phyloP scores from a whole-genome alignment of 805 yeast species.

The Candida loeiensis region DNA sequence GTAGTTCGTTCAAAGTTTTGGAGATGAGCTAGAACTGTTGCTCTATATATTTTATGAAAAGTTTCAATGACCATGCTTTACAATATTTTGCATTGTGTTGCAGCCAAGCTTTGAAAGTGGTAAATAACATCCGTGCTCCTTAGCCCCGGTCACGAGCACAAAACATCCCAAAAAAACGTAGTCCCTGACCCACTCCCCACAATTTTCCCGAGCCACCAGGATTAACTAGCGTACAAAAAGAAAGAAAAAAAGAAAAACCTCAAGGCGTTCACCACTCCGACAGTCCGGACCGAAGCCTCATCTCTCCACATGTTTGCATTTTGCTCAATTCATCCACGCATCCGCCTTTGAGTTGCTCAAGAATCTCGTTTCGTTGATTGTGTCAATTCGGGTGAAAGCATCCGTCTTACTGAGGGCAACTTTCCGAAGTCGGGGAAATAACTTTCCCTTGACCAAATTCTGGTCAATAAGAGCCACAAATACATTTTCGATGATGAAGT shows the following conservation, averaged over 20 bases:
- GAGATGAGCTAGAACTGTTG: background rate
- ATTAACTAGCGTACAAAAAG: too few relatives aligned
- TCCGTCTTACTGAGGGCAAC: constrained; percentile 41
- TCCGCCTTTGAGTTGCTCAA: constrained; percentile 10
- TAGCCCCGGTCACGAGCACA: background rate
- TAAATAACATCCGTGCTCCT: background rate
- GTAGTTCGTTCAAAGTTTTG: background rate
- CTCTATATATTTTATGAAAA: background rate
- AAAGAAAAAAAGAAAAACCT: constrained; percentile 2
- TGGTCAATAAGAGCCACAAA: constrained; percentile 51
- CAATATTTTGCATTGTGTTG: background rate
- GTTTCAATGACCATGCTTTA: background rate
- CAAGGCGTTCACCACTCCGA: constrained; percentile 3
- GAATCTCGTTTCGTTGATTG: constrained; percentile 17
- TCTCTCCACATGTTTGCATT: constrained; percentile 1
- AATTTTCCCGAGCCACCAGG: background rate
- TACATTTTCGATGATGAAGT: constrained; percentile 46
- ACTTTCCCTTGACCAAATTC: constrained; percentile 51
- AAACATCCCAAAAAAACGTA: background rate
- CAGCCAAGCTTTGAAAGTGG: constrained; percentile 1
- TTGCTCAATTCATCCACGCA: constrained; percentile 13
- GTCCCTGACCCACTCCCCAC: background rate
- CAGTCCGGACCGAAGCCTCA: background rate
- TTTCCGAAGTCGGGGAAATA: constrained; percentile 38
- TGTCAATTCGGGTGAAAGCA: constrained; percentile 36